These are phyloP conservation scores for Colletotrichum eleusines DNA, from an alignment of 2,329 filamentous ascomycete genomes.

Conservation along the genomic window DNA sequence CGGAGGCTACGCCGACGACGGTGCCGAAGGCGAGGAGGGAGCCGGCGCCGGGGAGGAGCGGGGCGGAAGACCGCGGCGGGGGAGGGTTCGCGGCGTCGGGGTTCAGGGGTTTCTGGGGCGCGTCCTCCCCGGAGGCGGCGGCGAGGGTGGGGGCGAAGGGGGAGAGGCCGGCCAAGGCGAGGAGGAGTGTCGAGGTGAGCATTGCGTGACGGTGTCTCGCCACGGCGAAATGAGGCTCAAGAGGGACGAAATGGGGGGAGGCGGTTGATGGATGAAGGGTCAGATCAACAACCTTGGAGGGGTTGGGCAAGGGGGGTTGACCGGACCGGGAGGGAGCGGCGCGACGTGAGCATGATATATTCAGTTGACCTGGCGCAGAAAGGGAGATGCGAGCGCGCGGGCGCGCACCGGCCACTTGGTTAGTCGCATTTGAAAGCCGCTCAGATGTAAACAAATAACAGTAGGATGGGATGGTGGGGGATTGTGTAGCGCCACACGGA, in stretches of 20 bases:
- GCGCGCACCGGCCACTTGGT: neutral
- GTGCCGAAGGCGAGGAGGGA: slow-evolving; percentile 43
- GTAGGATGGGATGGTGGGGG: neutral
- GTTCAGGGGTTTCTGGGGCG: neutral
- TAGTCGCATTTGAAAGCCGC: too few relatives aligned
- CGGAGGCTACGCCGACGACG: neutral
- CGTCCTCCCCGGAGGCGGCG: neutral
- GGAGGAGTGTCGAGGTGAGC: slow-evolving; percentile 1
- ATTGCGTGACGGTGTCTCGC: neutral
- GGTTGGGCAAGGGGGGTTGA: neutral
- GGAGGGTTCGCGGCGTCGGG: slow-evolving; percentile 4
- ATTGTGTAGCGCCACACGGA: neutral
- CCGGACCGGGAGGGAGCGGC: neutral
- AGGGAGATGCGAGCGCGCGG: too few relatives aligned
- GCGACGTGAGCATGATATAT: neutral
- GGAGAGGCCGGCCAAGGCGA: neutral
- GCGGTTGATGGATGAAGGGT: neutral
- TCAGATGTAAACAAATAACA: neutral
- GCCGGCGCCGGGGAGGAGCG: slow-evolving; percentile 42
- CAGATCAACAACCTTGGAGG: neutral
- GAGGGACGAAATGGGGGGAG: neutral
- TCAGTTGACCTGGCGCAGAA: neutral
- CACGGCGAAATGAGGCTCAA: too few relatives aligned
- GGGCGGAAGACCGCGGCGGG: slow-evolving; percentile 12
- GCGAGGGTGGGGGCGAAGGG: neutral